These are phyloP conservation scores for Malbranchea zuffiana DNA, from an alignment of 2,329 filamentous ascomycete species.

Conservation along the genomic window DNA sequence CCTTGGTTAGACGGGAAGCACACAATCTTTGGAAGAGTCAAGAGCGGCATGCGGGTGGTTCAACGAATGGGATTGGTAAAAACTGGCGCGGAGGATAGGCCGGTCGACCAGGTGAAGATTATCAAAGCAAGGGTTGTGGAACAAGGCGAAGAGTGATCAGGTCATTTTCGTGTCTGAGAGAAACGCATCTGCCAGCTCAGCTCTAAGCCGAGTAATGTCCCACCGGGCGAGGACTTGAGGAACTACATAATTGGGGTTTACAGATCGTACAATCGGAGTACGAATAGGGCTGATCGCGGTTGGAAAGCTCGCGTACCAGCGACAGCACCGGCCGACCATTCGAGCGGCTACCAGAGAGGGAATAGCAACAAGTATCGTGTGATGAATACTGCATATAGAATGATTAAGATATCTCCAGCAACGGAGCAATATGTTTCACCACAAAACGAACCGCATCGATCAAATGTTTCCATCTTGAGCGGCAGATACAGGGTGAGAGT, in stretches of 20 bases:
- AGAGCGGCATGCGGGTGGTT: slow-evolving; percentile 69
- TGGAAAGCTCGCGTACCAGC: no score
- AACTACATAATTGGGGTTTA: no score
- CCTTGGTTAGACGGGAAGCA: slow-evolving; percentile 97
- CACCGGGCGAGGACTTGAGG: no score
- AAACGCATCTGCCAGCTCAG: no score
- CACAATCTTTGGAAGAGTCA: slow-evolving; percentile 89
- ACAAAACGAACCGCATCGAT: slow-evolving; percentile 72
- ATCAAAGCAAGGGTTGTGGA: slow-evolving; percentile 60
- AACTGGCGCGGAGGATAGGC: slow-evolving; percentile 70
- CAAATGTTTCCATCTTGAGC: slow-evolving; percentile 61
- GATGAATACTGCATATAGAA: no score
- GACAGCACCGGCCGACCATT: no score
- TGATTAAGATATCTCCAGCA: no score
- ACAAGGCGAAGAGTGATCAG: slow-evolving; percentile 43
- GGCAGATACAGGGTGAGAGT: slow-evolving; percentile 72
- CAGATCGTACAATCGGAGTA: no score
- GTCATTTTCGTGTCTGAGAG: not conserved
- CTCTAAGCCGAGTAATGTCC: no score
- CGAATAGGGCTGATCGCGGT: no score
- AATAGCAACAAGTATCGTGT: no score
- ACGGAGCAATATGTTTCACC: slow-evolving; percentile 55
- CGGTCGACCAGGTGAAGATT: slow-evolving; percentile 72
- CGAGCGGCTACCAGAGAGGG: no score
- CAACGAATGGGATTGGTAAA: slow-evolving; percentile 80